Conservation (phyloP, 2,329 filamentous ascomycete genomes). For the Hypoxylon rubiginosum region DNA sequence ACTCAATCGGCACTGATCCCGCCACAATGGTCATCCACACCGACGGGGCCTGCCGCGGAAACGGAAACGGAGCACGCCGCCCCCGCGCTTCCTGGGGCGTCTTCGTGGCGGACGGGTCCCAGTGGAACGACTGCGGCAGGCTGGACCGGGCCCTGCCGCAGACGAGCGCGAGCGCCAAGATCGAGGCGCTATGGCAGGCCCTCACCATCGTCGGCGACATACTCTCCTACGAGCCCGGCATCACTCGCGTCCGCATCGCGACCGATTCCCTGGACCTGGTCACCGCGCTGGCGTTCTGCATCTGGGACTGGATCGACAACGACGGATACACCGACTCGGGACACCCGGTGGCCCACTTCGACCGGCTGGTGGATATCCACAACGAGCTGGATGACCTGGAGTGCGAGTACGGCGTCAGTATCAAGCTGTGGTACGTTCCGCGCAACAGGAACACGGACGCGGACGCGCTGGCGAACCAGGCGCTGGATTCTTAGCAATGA, state of each 20-base stretch:
- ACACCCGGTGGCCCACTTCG: not conserved
- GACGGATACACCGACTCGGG: not conserved
- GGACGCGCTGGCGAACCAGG: not conserved
- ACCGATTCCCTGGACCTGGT: not conserved
- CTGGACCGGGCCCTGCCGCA: constrained; percentile 16
- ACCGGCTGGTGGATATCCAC: not conserved
- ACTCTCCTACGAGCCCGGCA: fast-evolving
- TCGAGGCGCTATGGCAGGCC: constrained; percentile 24
- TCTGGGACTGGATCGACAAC: not conserved
- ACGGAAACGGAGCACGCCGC: constrained; percentile 33
- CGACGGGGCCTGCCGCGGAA: constrained; percentile 44
- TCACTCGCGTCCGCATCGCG: not conserved
- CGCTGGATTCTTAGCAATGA: too few relatives aligned
- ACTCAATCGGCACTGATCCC: not conserved
- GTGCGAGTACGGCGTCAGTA: not conserved
- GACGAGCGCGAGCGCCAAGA: constrained; percentile 37
- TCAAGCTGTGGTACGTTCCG: not conserved
- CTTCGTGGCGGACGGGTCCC: constrained; percentile 44
- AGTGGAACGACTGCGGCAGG: constrained; percentile 34
- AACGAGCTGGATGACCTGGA: not conserved
- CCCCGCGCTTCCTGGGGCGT: constrained; percentile 45
- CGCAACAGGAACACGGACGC: not conserved
- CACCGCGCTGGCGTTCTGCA: not conserved
- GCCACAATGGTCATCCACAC: constrained; percentile 39
- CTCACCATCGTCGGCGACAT: not conserved